Percentiles rank a stretch among this genome's conserved stretches.
Evolutionary conservation across 2,329 filamentous ascomycete genomes (phyloP).

Genomic region (Emericellopsis cladophorae): DNA sequence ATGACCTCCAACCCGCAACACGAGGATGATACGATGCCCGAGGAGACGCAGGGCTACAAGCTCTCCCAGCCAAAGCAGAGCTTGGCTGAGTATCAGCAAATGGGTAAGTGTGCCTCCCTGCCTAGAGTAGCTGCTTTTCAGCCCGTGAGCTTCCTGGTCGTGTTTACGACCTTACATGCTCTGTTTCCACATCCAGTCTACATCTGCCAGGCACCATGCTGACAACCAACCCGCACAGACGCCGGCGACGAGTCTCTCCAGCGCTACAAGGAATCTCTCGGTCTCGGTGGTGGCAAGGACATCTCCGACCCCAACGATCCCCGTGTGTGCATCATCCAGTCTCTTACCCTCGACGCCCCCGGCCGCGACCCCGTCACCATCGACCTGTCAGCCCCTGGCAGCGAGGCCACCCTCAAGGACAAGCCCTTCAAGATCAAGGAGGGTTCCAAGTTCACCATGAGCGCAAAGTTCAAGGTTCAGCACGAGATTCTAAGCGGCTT

Average conservation of each 20-base stretch:
- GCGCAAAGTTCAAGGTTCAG: conserved; percentile 87
- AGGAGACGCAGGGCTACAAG: conserved; percentile 93
- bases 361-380: conserved; percentile 80
- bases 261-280: conserved; percentile 94
- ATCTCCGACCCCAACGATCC: conserved; percentile 69
- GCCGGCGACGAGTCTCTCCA: conserved; percentile 83
- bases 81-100: conserved; percentile 82
- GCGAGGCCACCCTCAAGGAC: conserved; percentile 68
- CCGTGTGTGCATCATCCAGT: conserved; percentile 85
- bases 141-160: no score
- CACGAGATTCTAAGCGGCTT: conserved; percentile 90
- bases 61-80: conserved; percentile 95
- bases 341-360: conserved; percentile 75
- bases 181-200: neutral
- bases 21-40: conserved; percentile 72
- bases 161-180: no score
- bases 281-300: conserved; percentile 62
- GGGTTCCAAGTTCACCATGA: conserved; percentile 87
- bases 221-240: conserved; percentile 24
- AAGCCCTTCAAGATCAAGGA: conserved; percentile 98
- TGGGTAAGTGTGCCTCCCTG: conserved; percentile 51
- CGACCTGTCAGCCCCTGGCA: conserved; percentile 64
- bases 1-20: conserved; percentile 53
- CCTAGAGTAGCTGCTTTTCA: no score
- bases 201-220: neutral